Evolutionary conservation across 2,329 filamentous ascomycete species (phyloP).

Genomic region (Penicillium crustosum): DNA sequence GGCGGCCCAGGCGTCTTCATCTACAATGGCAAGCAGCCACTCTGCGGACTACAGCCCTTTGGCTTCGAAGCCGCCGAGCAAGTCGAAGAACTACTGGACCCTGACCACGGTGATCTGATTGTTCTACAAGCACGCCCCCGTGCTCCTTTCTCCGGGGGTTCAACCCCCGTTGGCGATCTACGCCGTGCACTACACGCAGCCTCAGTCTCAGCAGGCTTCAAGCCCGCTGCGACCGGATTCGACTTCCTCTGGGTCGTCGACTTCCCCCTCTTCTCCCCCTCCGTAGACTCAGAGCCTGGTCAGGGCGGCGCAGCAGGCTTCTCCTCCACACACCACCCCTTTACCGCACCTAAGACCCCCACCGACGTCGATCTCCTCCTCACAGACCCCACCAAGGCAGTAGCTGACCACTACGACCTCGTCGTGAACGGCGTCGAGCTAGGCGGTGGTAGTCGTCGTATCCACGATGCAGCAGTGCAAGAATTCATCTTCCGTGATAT

Average conservation of each 20-base stretch:
- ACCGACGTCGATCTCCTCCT: slow-evolving; percentile 73
- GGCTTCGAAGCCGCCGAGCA: slow-evolving; percentile 69
- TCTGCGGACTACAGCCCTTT: slow-evolving; percentile 73
- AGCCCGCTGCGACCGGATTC: slow-evolving; percentile 55
- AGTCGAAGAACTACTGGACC: slow-evolving; percentile 53
- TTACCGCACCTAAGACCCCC: slow-evolving; percentile 77
- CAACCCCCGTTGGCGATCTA: slow-evolving; percentile 69
- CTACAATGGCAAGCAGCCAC: slow-evolving; percentile 69
- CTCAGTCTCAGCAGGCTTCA: slow-evolving; percentile 63
- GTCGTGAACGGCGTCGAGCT: slow-evolving; percentile 95
- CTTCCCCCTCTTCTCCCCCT: slow-evolving; percentile 88
- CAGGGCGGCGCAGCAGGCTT: slow-evolving; percentile 81
- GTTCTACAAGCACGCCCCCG: slow-evolving; percentile 75
- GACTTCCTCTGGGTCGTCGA: slow-evolving; percentile 81
- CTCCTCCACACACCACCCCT: slow-evolving; percentile 89
- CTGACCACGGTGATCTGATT: slow-evolving; percentile 73
- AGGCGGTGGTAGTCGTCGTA: slow-evolving; percentile 88
- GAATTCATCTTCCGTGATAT: slow-evolving; percentile 82
- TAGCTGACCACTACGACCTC: slow-evolving; percentile 90
- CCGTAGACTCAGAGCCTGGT: slow-evolving; percentile 65
- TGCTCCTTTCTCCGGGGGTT: slow-evolving; percentile 67
- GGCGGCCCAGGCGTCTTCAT: slow-evolving; percentile 80
- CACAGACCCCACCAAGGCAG: slow-evolving; percentile 68
- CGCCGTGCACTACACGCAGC: slow-evolving; percentile 68
- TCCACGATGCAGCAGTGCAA: slow-evolving; percentile 80